Evolutionary conservation across 2,329 filamentous ascomycete species (phyloP).

Genomic region (Aspergillus spinulosporus): DNA sequence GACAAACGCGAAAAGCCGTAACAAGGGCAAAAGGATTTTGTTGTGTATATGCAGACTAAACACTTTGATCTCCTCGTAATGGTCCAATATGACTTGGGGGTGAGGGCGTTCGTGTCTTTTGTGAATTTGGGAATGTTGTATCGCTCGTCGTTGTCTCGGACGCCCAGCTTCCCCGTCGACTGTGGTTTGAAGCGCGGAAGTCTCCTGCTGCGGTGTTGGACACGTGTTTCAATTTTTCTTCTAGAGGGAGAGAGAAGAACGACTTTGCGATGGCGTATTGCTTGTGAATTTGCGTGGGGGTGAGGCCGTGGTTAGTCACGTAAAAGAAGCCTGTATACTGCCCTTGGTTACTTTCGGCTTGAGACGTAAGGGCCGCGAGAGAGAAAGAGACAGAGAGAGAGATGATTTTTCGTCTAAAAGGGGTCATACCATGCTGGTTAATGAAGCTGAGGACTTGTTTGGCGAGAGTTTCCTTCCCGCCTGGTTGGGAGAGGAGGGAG

Average conservation of each 20-base stretch:
- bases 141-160: conserved; percentile 58
- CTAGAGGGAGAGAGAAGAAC: conserved; percentile 55
- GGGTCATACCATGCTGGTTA: background rate
- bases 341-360: background rate
- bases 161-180: conserved; percentile 38
- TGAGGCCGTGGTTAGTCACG: conserved; percentile 60
- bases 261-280: conserved; percentile 62
- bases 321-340: conserved; percentile 57
- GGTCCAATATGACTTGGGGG: conserved; percentile 50
- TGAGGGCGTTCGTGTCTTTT: conserved; percentile 43
- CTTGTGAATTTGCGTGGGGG: conserved; percentile 57
- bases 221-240: conserved; percentile 58
- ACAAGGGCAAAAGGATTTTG: background rate
- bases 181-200: conserved; percentile 57
- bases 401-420: background rate
- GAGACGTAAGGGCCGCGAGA: background rate
- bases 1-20: background rate
- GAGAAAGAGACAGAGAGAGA: too few species aligned
- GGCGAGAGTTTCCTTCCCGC: conserved; percentile 55
- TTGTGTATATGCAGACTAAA: background rate
- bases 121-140: conserved; percentile 63
- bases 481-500: conserved; percentile 53
- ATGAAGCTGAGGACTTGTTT: conserved; percentile 45
- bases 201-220: conserved; percentile 53
- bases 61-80: conserved; percentile 45